Base-by-base conservation (phyloP, 805 yeast species). In the Ogataea ramenticola region DNA sequence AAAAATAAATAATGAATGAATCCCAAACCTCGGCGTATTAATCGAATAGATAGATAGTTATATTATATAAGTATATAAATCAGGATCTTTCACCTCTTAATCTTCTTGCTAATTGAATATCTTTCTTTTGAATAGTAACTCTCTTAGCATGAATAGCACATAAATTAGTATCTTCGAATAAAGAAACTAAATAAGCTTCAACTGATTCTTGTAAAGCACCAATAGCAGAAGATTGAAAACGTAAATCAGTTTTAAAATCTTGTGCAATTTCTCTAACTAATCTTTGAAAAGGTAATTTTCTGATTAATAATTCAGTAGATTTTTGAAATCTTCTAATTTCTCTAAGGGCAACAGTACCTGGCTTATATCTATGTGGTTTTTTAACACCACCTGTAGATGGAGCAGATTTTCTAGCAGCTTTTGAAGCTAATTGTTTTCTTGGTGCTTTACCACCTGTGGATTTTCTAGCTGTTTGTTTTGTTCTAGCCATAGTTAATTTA, bases 81-180 rank as follows among this genome's bases (percentile, higher is more conserved):
- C 79, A 86, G 56, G 91, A 79, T 82, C 93, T 83, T 76, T 86
- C 95, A 71, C 97, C 98, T 75, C 97, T 84, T 68, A 91, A 81
- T 77, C 98, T 86, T 77, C 97, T 86, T 56, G 98, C 99, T 66
- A 91, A 79, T 67, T 90, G 96, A 67, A 91, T 87, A 70, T 91
- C 99, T 76, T 90, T 90, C 87, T 89, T 91, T 79, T 88, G 96
- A 64, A 91, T 88, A 54, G 99, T 91, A 58, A 91, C 98, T 75
- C 99, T 85, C 82, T 93, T 91, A 62, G 98, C 99, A 72, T 91
- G 99, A 57, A 89, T 87, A 54, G 98, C 97, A 75, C 97, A 93
- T 76, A 91, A 79, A 77, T 90, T 91, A 55, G 98, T 93, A 71
- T 93, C 98, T 77, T 91, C 98, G 58, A 91, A 93, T 62, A 91